Base-by-base conservation (phyloP, 768 basidiomycete genomes). In the Lentinula guzmanii region DNA sequence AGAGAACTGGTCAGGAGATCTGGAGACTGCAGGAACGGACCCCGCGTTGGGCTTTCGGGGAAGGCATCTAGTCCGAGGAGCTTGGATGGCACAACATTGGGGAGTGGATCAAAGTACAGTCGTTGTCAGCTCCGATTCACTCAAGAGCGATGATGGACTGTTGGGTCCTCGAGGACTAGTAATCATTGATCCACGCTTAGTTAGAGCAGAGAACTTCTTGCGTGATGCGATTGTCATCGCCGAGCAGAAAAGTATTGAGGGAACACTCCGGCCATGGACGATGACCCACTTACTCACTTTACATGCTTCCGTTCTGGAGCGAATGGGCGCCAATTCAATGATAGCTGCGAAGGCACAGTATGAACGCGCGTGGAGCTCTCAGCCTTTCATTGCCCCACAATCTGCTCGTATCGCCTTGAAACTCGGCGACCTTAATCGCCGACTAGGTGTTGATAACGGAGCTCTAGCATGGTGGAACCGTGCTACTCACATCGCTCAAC, bases 81-180 rank as follows among this genome's bases (percentile, higher is more conserved):
- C 90, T 11, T 92, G 89, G 89, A 85, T 87, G 73, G 82, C 84
- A 0, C 79, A 83, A 61, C 76, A 87, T 63, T 89, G 89, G 86
- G 85, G 83, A 16, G 74, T 76, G 9, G 82, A 81, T 6, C 71
- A 75, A 18, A 72, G 66, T 43, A 71, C 71, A 4, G 72, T 71
- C 57, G 72, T 76, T 45, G 71, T 80, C 41, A 71, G 72, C 28
- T 72, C 79, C 28, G 74, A 74, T 58, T 68, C 75, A n/a, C 69
- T 72, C 56, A 46, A 60, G 21, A 68, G 68, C 7, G 72, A 71
- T 41, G 72, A 68, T 18, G 73, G 70, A 11, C 67, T 69, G 8
- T 62, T 65, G 8, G 72, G 74, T 31, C 69, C 71, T 45, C 74
- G 74, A 35, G 72, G 72, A 21, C 70, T 81, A 63, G 75, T 77